Evolutionary conservation across 1,139 yeast genomes (phyloP).

Genomic region (Waltiozyma solani): DNA sequence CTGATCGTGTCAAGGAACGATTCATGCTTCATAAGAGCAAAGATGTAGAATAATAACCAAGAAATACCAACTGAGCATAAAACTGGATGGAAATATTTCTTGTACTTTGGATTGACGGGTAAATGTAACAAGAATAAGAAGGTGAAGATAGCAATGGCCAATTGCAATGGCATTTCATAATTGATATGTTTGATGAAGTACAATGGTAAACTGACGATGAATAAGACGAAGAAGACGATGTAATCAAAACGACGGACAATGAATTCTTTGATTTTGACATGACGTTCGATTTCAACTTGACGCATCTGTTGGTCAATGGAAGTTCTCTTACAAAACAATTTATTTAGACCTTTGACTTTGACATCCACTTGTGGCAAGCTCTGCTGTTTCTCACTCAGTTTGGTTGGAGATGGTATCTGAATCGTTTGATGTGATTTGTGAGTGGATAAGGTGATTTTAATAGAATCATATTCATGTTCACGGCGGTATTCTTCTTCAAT

Average conservation of each 20-base stretch:
- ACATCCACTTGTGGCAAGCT: constrained; percentile 14
- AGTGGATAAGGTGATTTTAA: no score
- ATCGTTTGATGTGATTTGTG: not conserved
- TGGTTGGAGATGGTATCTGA: not conserved
- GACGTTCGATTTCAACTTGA: constrained; percentile 1
- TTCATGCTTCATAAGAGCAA: constrained; percentile 41
- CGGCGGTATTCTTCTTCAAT: constrained; percentile 12
- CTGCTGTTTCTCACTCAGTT: not conserved
- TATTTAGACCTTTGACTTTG: constrained; percentile 7
- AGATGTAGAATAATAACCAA: constrained; percentile 52
- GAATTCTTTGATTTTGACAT: constrained; percentile 25
- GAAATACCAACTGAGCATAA: constrained; percentile 52
- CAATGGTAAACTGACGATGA: constrained; percentile 45
- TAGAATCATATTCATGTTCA: constrained; percentile 1
- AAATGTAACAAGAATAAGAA: constrained; percentile 50
- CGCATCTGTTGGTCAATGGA: constrained; percentile 12
- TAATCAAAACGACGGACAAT: constrained; percentile 44
- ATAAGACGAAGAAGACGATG: constrained; percentile 35
- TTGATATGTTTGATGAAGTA: constrained; percentile 25
- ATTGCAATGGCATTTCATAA: constrained; percentile 50
- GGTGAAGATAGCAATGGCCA: constrained; percentile 35
- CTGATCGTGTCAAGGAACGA: constrained; percentile 40
- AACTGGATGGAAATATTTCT: constrained; percentile 58
- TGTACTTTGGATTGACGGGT: constrained; percentile 36
- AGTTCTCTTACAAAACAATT: constrained; percentile 15